phyloP scores from a whole-genome alignment of 345 rosid genomes.

The Mercurialis annua region DNA sequence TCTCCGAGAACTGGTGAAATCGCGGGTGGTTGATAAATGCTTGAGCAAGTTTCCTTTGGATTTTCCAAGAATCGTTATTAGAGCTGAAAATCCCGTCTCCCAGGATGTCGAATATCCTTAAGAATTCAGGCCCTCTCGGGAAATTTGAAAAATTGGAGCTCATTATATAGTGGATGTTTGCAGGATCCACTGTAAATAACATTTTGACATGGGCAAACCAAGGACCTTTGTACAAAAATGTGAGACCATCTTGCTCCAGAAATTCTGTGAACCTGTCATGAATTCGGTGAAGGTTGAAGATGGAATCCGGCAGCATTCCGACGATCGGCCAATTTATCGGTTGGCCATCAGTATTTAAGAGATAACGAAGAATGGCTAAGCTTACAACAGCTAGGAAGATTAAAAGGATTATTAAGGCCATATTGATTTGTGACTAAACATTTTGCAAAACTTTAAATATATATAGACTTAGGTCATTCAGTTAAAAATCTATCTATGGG shows the following conservation, averaged over 20 bases:
- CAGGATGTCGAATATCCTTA: slow-evolving; percentile 13
- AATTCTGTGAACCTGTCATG: slow-evolving; percentile 10
- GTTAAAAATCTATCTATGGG: too few species aligned
- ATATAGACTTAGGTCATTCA: too few species aligned
- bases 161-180: slow-evolving; percentile 17
- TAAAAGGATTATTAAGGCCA: slow-evolving; percentile 11
- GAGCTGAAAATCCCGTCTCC: slow-evolving; percentile 27
- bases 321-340: slow-evolving; percentile 18
- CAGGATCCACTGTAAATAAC: slow-evolving; percentile 16
- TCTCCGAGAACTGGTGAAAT: slow-evolving; percentile 4
- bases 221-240: slow-evolving; percentile 11
- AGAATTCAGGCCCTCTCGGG: slow-evolving; percentile 14
- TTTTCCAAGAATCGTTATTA: slow-evolving; percentile 18
- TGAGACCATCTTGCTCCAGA: not conserved
- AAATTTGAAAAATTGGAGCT: slow-evolving; percentile 24
- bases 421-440: too few species aligned
- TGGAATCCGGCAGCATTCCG: slow-evolving; percentile 17
- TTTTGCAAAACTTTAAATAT: too few species aligned
- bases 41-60: slow-evolving; percentile 13
- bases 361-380: not conserved
- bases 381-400: not conserved
- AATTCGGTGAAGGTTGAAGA: slow-evolving; percentile 14
- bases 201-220: slow-evolving; percentile 1
- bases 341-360: not conserved
- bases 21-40: not conserved